Evolutionary conservation across 305 asterid species (phyloP).

Genomic region (Plantago coronopus): DNA sequence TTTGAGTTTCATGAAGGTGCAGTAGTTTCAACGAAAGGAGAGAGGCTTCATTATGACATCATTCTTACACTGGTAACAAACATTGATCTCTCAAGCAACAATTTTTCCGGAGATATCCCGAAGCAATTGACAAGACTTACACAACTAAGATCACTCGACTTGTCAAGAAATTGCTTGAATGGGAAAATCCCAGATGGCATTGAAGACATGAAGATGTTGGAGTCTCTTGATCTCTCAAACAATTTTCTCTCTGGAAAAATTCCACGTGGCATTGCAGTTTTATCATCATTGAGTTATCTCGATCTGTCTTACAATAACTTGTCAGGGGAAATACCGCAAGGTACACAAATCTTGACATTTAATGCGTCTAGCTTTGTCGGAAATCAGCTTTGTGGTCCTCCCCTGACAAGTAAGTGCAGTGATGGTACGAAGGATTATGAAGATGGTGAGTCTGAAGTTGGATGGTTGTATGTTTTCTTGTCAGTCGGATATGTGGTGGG

Average conservation of each 20-base stretch:
- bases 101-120: constrained; percentile 12
- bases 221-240: constrained; percentile 9
- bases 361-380: background rate
- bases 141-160: constrained; percentile 6
- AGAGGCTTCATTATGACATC: background rate
- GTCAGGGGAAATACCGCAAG: constrained; percentile 7
- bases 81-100: constrained; percentile 16
- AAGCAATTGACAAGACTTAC: background rate
- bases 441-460: background rate
- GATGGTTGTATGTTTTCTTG: background rate
- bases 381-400: constrained; percentile 7
- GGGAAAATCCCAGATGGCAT: constrained; percentile 1
- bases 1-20: background rate
- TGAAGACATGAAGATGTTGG: background rate
- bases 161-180: background rate
- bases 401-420: background rate
- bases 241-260: constrained; percentile 5
- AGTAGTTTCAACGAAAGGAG: constrained; percentile 1
- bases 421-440: background rate
- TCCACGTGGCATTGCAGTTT: background rate
- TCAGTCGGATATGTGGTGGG: background rate
- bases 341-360: background rate
- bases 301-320: constrained; percentile 7
- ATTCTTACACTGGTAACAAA: constrained; percentile 6
- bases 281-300: background rate